A percentile compares a stretch with the other conserved stretches of the same genome.
Evolutionary conservation across 2,329 filamentous ascomycete species (phyloP).

Genomic region (Achaetomium macrosporum): DNA sequence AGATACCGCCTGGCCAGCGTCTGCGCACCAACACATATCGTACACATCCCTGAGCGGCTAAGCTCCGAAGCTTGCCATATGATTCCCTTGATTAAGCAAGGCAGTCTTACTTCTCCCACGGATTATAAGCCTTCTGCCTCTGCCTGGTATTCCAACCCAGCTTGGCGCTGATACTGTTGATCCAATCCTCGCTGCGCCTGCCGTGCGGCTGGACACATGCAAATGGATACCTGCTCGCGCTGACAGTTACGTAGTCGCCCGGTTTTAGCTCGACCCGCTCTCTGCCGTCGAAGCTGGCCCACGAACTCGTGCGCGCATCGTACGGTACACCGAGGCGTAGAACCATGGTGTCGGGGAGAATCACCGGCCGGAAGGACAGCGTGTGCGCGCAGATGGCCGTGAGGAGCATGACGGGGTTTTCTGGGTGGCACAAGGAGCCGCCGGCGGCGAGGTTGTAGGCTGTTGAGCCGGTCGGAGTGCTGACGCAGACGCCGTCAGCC

Average conservation of each 20-base stretch:
- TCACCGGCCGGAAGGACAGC: slow-evolving; percentile 91
- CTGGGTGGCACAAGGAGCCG: slow-evolving; percentile 90
- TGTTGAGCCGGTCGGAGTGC: slow-evolving; percentile 89
- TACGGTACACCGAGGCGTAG: slow-evolving; percentile 92
- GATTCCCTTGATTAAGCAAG: not conserved
- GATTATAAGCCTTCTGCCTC: slow-evolving; percentile 60
- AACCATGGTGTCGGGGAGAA: slow-evolving; percentile 92
- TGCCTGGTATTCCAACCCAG: slow-evolving; percentile 76
- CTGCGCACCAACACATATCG: not conserved
- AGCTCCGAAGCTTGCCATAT: not conserved
- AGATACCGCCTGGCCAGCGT: no score
- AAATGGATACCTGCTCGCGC: slow-evolving; percentile 74
- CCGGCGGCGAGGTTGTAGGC: slow-evolving; percentile 94
- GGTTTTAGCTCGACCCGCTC: slow-evolving; percentile 75
- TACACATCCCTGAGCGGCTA: not conserved
- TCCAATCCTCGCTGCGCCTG: slow-evolving; percentile 68
- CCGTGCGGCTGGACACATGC: slow-evolving; percentile 68
- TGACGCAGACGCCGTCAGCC: slow-evolving; percentile 88
- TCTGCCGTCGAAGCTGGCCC: slow-evolving; percentile 96
- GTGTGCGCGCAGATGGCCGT: slow-evolving; percentile 95
- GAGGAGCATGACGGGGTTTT: slow-evolving; percentile 92
- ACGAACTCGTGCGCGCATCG: slow-evolving; percentile 78
- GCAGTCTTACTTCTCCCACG: slow-evolving; percentile 22
- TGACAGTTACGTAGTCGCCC: slow-evolving; percentile 81
- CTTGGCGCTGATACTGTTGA: slow-evolving; percentile 73